These are phyloP conservation scores for Penicillium antarcticum DNA, from an alignment of 495 filamentous ascomycete species.

Conservation along the genomic window DNA sequence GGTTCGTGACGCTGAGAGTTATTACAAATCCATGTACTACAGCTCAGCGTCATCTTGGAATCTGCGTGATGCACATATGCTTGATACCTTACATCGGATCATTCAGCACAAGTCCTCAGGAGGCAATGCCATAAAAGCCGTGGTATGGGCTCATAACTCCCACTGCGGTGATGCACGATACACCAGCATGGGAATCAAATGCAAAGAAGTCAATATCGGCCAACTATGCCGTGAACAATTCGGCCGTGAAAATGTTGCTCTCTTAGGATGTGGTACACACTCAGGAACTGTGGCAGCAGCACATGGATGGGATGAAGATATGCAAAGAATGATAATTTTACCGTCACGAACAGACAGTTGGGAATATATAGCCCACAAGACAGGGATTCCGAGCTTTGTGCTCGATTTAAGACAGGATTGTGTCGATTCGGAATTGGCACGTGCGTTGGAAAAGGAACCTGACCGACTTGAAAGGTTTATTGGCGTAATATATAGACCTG, in stretches of 20 bases:
- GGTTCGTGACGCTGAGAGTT: slow-evolving; percentile 54
- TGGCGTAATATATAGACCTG: slow-evolving; percentile 58
- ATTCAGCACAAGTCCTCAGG: slow-evolving; percentile 44
- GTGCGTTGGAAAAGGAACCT: slow-evolving; percentile 37
- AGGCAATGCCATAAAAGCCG: slow-evolving; percentile 43
- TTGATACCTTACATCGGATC: slow-evolving; percentile 48
- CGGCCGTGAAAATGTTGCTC: slow-evolving; percentile 42
- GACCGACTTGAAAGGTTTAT: slow-evolving; percentile 53
- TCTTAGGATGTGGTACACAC: slow-evolving; percentile 52
- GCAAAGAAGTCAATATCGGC: slow-evolving; percentile 54
- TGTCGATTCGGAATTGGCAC: slow-evolving; percentile 32
- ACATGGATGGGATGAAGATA: slow-evolving; percentile 52
- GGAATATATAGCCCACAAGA: slow-evolving; percentile 44
- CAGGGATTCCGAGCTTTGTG: slow-evolving; percentile 42
- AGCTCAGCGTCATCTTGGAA: slow-evolving; percentile 55
- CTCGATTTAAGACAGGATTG: slow-evolving; percentile 44
- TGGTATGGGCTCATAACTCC: slow-evolving; percentile 62
- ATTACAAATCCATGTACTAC: slow-evolving; percentile 60
- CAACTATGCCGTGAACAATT: slow-evolving; percentile 53
- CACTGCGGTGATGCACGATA: slow-evolving; percentile 56
- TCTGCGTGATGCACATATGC: slow-evolving; percentile 57
- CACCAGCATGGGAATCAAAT: slow-evolving; percentile 50
- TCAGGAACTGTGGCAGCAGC: slow-evolving; percentile 57
- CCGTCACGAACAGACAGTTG: slow-evolving; percentile 42
- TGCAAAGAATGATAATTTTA: slow-evolving; percentile 49